A percentile compares a stretch with the other conserved stretches of the same genome.
Evolutionary conservation across 2,329 filamentous ascomycete genomes (phyloP).

Genomic region (Xylariomycetidae sp.): DNA sequence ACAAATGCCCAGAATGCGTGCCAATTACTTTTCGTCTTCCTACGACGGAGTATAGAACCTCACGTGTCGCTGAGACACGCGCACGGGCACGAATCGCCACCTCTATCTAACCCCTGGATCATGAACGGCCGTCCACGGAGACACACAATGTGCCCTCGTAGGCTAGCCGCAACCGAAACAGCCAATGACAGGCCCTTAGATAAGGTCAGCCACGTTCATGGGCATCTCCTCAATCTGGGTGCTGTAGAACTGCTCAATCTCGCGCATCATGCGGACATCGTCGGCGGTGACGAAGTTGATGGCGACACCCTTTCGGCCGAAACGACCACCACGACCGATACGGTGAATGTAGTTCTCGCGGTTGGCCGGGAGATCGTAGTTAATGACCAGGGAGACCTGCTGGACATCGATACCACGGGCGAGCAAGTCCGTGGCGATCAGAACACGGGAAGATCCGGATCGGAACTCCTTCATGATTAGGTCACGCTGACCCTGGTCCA

Average conservation of each 20-base stretch:
- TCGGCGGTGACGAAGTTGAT: constrained; percentile 99
- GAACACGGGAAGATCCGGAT: constrained; percentile 93
- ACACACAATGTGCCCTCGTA: constrained; percentile 18
- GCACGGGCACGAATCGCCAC: too few relatives aligned
- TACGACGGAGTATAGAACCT: too few relatives aligned
- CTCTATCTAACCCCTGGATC: constrained; percentile 25
- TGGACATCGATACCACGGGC: constrained; percentile 99
- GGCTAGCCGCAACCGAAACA: too few relatives aligned
- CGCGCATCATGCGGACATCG: constrained; percentile 99
- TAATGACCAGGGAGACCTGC: constrained; percentile 99
- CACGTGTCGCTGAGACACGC: too few relatives aligned
- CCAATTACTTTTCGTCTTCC: constrained; percentile 2
- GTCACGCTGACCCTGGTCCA: constrained; percentile 97
- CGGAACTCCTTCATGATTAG: constrained; percentile 99
- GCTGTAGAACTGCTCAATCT: constrained; percentile 99
- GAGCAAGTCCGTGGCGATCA: constrained; percentile 95
- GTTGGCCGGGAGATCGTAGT: constrained; percentile 98
- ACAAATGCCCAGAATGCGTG: constrained; percentile 2
- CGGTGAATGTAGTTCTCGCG: constrained; percentile 99
- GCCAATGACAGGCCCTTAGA: constrained; percentile 49
- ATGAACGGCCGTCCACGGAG: too few relatives aligned
- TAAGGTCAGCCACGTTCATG: constrained; percentile 80
- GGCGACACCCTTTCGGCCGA: constrained; percentile 99
- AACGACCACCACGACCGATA: constrained; percentile 98
- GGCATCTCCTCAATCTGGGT: constrained; percentile 99